Evolutionary conservation across 2,329 filamentous ascomycete genomes (phyloP), one percentile per base, ranked within the genome.

Genomic region (Aspergillus pseudonomiae): DNA sequence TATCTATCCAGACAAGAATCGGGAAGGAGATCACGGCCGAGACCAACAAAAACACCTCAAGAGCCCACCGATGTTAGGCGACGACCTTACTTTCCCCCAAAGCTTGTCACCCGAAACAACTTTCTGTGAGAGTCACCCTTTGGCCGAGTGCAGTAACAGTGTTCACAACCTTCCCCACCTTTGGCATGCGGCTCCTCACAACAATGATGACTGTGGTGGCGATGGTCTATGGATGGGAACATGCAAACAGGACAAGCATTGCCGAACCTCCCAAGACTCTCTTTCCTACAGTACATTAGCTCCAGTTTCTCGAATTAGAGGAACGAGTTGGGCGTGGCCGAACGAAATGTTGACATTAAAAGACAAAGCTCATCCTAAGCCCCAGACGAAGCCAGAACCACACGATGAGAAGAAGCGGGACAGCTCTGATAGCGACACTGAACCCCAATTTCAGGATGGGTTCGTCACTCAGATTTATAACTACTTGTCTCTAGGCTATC

Each of bases 381-480:
- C 48, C 50, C 39, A n/a, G 6, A 34, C 36, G 26, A 54, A 24
- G 36, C 32, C 30, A 43, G 24, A 41, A 60, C 12, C 70, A 75
- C 52, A 63, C 76, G 21, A 68, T 32, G 32, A 43, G n/a, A 72
- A 24, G 75, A 75, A 71, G 62, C 21, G 24, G 32, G 77, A 1
- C n/a, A 19, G 69, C 39, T 52, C 70, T 52, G 81, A 84, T 66
- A 75, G 79, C 80, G 74, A 79, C 12, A 83, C 88, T 48, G 79
- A 84, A 32, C 75, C 79, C 36, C 93, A 97, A 77, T 96, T 95
- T 72, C 84, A 89, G 65, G 92, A 97, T 75, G 83, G 83, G 4
- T 97, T 97, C 75, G 88, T 97, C 61, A 97, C 94, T 0, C 94
- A 98, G 78, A 94, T 98, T 9, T 98, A 96, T 84, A 97, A 98